Evolutionary conservation across 768 basidiomycete species (phyloP).

Genomic region (Amanita exitialis): DNA sequence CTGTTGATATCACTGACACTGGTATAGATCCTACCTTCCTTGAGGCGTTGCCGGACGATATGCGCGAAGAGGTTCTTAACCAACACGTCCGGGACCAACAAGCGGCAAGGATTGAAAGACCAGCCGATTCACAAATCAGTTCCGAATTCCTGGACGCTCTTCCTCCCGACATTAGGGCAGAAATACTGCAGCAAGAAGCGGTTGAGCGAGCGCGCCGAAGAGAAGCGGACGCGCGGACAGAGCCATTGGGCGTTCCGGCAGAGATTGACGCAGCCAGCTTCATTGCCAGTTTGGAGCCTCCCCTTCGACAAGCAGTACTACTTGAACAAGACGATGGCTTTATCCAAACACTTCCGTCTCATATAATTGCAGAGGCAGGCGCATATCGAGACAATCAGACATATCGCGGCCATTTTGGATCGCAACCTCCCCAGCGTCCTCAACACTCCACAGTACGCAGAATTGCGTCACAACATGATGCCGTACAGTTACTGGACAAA

Average conservation of each 20-base stretch:
- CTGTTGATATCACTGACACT: constrained; percentile 96
- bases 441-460: constrained; percentile 35
- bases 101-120: constrained; percentile 64
- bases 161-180: constrained; percentile 92
- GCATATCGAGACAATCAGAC: constrained; percentile 51
- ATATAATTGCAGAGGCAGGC: constrained; percentile 80
- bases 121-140: constrained; percentile 82
- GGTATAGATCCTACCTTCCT: constrained; percentile 98
- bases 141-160: constrained; percentile 93
- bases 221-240: constrained; percentile 26
- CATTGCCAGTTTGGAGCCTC: constrained; percentile 86
- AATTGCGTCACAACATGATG: constrained; percentile 58
- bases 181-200: constrained; percentile 93
- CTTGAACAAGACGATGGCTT: constrained; percentile 84
- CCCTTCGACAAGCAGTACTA: constrained; percentile 82
- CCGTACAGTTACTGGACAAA: constrained; percentile 90
- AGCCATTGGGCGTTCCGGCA: constrained; percentile 42
- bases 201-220: constrained; percentile 61
- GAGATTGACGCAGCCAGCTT: constrained; percentile 88
- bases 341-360: constrained; percentile 69
- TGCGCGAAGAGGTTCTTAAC: constrained; percentile 96
- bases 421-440: constrained; percentile 19
- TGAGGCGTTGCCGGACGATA: constrained; percentile 95
- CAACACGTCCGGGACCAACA: constrained; percentile 93
- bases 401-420: constrained; percentile 20